These are phyloP conservation scores for Corymbia maculata DNA, from an alignment of 345 rosid genomes.

Conservation along the genomic window DNA sequence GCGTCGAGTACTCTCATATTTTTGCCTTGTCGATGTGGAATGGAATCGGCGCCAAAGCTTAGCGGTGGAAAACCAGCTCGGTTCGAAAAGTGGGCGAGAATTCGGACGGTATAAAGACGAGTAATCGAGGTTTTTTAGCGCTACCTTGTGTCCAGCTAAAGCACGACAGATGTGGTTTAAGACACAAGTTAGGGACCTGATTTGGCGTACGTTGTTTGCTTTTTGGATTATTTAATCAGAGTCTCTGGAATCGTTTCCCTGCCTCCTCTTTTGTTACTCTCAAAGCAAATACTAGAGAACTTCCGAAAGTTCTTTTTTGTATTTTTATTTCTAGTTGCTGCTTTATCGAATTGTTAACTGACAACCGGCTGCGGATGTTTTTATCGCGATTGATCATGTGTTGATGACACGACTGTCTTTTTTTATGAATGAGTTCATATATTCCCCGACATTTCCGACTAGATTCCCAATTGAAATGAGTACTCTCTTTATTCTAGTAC, in stretches of 20 bases:
- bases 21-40: not conserved
- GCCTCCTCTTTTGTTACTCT: not conserved
- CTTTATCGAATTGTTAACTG: not conserved
- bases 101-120: not conserved
- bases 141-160: conserved; percentile 4
- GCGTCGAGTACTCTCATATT: not conserved
- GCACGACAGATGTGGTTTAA: conserved; percentile 2
- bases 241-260: not conserved
- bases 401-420: not conserved
- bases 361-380: not conserved
- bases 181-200: conserved; percentile 1
- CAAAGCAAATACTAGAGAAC: not conserved
- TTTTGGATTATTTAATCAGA: not conserved
- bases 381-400: not conserved
- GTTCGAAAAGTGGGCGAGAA: not conserved
- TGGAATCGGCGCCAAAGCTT: not conserved
- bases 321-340: not conserved
- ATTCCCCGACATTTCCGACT: not conserved
- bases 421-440: not conserved
- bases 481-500: not conserved
- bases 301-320: not conserved
- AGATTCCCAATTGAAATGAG: not conserved
- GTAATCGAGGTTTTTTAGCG: not conserved
- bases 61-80: not conserved
- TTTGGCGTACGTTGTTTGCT: not conserved